A percentile compares a stretch with the other conserved stretches of the same genome.
These are phyloP conservation scores for Kandelia obovata DNA, from an alignment of 345 rosid species.

Conservation along the genomic window DNA sequence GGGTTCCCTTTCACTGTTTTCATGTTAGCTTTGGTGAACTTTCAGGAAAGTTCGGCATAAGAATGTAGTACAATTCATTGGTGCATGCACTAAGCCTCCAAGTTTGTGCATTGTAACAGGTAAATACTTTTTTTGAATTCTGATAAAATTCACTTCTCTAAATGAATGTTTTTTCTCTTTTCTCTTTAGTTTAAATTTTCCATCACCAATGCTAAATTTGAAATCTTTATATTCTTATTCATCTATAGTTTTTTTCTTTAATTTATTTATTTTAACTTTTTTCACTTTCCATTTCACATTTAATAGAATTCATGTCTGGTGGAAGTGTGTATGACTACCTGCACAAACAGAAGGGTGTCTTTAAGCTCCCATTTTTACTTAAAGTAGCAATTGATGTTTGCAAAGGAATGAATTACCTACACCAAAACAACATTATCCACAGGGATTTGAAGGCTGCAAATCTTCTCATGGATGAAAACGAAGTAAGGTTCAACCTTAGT, in stretches of 20 bases:
- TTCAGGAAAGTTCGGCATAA: constrained; percentile 94
- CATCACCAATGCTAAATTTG: constrained; percentile 38
- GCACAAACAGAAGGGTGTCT: constrained; percentile 86
- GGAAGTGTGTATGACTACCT: constrained; percentile 99
- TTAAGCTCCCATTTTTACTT: constrained; percentile 81
- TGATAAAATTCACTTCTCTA: background rate
- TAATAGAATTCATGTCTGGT: constrained; percentile 83
- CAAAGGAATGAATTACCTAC: constrained; percentile 98
- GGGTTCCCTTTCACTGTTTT: background rate
- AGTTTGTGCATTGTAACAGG: constrained; percentile 90
- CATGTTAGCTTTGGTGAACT: constrained; percentile 18
- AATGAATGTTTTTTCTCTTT: too few species aligned
- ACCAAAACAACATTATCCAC: constrained; percentile 91
- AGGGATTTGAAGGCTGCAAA: constrained; percentile 97
- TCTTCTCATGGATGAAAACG: constrained; percentile 97
- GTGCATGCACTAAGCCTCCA: constrained; percentile 96
- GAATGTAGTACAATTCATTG: constrained; percentile 94
- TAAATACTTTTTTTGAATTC: constrained; percentile 22
- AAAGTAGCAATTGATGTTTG: constrained; percentile 91
- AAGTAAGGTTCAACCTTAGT: constrained; percentile 44
- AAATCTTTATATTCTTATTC: constrained; percentile 43
- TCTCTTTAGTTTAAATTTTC: background rate
- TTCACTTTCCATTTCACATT: constrained; percentile 6
- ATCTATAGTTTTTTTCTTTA: background rate
- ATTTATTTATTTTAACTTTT: constrained; percentile 3